phyloP scores from a whole-genome alignment of 352 stramenopile species.

The Pythium apleroticum region DNA sequence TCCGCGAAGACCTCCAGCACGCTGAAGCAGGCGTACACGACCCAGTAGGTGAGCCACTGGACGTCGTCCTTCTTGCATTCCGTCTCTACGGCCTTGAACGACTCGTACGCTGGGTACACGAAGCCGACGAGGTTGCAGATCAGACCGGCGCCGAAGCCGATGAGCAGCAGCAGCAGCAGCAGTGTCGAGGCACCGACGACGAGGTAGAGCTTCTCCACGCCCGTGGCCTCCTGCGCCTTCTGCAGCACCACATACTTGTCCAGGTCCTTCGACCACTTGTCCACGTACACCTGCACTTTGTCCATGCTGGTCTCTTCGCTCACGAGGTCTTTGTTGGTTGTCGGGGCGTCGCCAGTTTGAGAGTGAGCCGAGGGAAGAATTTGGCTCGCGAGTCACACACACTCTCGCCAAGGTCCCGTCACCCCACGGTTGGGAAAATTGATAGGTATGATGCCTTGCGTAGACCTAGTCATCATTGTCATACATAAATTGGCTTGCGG shows the following conservation, averaged over 20 bases:
- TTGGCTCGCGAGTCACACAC: constrained; percentile 26
- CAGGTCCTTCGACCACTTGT: constrained; percentile 86
- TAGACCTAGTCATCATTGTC: neutral
- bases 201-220: constrained; percentile 89
- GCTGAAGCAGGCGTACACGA: constrained; percentile 97
- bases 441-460: neutral
- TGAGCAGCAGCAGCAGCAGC: constrained; percentile 75
- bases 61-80: constrained; percentile 80
- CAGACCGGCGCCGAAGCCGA: constrained; percentile 83
- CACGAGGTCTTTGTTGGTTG: constrained; percentile 18
- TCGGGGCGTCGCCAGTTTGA: constrained; percentile 27
- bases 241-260: constrained; percentile 81
- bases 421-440: constrained; percentile 27
- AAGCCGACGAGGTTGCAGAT: constrained; percentile 87
- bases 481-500: neutral
- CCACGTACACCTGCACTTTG: constrained; percentile 79
- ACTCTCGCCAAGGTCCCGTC: constrained; percentile 14
- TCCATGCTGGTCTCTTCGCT: constrained; percentile 45
- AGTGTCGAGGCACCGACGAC: constrained; percentile 57
- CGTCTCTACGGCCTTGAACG: constrained; percentile 86
- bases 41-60: constrained; percentile 97
- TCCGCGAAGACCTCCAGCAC: constrained; percentile 97
- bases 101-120: constrained; percentile 79
- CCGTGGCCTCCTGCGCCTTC: constrained; percentile 76
- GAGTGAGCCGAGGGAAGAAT: constrained; percentile 24